phyloP scores from a whole-genome alignment of 306 rosid species.

The Sicyos edulis region DNA sequence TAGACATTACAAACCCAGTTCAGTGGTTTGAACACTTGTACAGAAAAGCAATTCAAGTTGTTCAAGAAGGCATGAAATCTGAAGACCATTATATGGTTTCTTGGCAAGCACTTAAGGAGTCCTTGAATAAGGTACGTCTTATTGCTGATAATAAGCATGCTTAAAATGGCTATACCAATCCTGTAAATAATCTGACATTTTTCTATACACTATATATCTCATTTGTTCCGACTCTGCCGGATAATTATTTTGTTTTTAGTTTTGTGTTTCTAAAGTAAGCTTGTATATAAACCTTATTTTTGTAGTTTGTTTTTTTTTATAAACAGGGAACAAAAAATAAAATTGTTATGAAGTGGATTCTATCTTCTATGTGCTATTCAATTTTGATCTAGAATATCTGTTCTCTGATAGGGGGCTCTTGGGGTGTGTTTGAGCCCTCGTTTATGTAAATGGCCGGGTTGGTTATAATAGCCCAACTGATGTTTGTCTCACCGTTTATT shows the following conservation, averaged over 20 bases:
- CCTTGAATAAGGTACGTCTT: slow-evolving; percentile 78
- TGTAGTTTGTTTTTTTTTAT: slow-evolving; percentile 4
- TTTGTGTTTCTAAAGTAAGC: background rate
- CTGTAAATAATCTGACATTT: slow-evolving; percentile 9
- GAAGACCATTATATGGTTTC: slow-evolving; percentile 78
- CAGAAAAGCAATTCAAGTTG: slow-evolving; percentile 84
- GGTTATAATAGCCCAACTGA: too few relatives aligned
- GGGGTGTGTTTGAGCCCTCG: too few relatives aligned
- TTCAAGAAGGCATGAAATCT: slow-evolving; percentile 84
- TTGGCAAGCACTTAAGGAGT: slow-evolving; percentile 86
- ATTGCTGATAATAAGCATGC: slow-evolving; percentile 54
- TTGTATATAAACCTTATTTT: slow-evolving; percentile 1
- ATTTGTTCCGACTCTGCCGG: background rate
- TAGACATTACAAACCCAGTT: slow-evolving; percentile 77
- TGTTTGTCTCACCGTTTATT: too few relatives aligned
- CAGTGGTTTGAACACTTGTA: slow-evolving; percentile 93
- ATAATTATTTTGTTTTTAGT: background rate
- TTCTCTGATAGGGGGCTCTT: slow-evolving; percentile 1
- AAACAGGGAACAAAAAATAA: background rate
- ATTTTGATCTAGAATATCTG: background rate
- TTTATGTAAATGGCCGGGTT: too few relatives aligned
- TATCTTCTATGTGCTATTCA: background rate
- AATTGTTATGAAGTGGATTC: background rate
- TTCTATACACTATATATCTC: slow-evolving; percentile 12
- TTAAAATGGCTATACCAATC: slow-evolving; percentile 24